These are phyloP conservation scores for Eucalyptus microcorys DNA, from an alignment of 345 rosid species.

Conservation along the genomic window DNA sequence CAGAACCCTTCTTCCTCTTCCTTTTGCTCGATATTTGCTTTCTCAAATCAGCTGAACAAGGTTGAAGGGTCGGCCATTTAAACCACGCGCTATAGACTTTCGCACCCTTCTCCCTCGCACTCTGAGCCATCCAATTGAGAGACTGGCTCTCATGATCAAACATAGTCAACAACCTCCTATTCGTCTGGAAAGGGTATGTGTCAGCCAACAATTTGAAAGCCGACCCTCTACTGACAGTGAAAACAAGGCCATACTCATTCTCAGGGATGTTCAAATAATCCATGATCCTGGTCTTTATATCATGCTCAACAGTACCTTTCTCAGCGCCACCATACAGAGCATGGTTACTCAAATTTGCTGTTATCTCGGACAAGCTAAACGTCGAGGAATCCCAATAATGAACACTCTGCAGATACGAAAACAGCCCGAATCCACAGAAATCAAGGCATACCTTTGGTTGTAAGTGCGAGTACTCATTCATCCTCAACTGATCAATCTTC, in stretches of 20 bases:
- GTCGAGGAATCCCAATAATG: constrained; percentile 98
- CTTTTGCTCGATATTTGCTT: constrained; percentile 76
- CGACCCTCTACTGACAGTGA: constrained; percentile 99
- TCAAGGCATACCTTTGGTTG: constrained; percentile 97
- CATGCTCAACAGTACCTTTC: constrained; percentile 77
- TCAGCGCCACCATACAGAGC: constrained; percentile 94
- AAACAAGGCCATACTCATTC: constrained; percentile 94
- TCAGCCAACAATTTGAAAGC: constrained; percentile 91
- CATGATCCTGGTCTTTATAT: constrained; percentile 87
- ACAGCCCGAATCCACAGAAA: constrained; percentile 93
- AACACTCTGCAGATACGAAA: constrained; percentile 80
- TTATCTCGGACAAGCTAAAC: constrained; percentile 90
- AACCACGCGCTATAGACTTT: constrained; percentile 88
- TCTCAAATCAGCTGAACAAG: constrained; percentile 88
- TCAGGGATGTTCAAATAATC: constrained; percentile 96
- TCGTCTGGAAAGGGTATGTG: constrained; percentile 92
- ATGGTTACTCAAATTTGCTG: constrained; percentile 92
- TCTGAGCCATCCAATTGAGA: constrained; percentile 95
- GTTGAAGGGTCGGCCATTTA: constrained; percentile 97
- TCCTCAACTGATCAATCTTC: constrained; percentile 76
- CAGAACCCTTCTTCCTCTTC: constrained; percentile 86
- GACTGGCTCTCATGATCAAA: constrained; percentile 98
- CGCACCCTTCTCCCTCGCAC: constrained; percentile 93
- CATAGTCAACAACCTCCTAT: constrained; percentile 91
- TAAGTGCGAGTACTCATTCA: constrained; percentile 69